phyloP scores from a whole-genome alignment of 2,329 filamentous ascomycete genomes.

The Thyridium curvatum region DNA sequence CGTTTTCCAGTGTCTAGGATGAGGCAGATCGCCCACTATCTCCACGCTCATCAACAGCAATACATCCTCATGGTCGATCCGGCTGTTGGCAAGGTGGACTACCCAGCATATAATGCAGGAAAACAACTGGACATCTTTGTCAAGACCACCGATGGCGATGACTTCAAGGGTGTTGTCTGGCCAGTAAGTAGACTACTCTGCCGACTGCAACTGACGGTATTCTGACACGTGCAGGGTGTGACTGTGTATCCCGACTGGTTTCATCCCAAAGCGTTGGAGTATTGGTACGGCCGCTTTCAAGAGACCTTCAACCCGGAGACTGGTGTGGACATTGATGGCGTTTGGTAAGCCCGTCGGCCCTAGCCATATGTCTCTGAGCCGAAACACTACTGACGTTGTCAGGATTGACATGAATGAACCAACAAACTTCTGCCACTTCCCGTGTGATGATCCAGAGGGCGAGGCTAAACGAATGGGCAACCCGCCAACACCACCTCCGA shows the following conservation, averaged over 20 bases:
- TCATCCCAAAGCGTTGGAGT: constrained; percentile 52
- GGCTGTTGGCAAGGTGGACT: constrained; percentile 46
- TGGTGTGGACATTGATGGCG: constrained; percentile 69
- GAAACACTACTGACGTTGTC: too few relatives aligned
- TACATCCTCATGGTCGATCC: constrained; percentile 78
- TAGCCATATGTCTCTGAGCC: too few relatives aligned
- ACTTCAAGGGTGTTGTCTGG: constrained; percentile 66
- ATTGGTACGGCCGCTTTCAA: constrained; percentile 64
- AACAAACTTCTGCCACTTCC: constrained; percentile 36
- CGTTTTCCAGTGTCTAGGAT: constrained; percentile 57
- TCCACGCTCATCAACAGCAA: constrained; percentile 62
- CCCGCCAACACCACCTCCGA: constrained; percentile 56
- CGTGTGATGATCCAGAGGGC: constrained; percentile 42
- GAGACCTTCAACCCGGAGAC: constrained; percentile 56
- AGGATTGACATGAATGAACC: constrained; percentile 59
- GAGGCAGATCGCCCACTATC: constrained; percentile 57
- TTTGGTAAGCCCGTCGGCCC: constrained; percentile 41
- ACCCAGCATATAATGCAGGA: constrained; percentile 32
- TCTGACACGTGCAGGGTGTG: constrained; percentile 36
- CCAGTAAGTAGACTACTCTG: too few relatives aligned
- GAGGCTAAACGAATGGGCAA: constrained; percentile 25
- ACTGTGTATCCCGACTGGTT: constrained; percentile 77
- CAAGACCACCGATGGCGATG: constrained; percentile 46
- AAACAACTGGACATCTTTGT: constrained; percentile 39
- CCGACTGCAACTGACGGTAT: too few relatives aligned